Evolutionary conservation across 176 grass and related monocot species (phyloP), one percentile per base, ranked within the genome.

Genomic region (Triticum monococcum): DNA sequence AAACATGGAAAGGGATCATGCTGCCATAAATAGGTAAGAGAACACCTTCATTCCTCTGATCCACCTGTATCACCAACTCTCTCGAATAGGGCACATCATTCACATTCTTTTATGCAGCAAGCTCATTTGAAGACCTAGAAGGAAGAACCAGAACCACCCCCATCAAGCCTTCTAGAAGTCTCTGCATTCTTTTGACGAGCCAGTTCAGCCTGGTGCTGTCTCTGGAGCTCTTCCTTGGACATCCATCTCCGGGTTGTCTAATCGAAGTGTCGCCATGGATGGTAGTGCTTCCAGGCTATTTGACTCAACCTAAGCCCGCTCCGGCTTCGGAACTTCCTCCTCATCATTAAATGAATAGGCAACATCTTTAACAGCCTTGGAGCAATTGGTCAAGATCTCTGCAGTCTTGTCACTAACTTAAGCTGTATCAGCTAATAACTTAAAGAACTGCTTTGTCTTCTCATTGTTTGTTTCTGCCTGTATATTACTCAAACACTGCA

Each of bases 341-440:
- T 71, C 50, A 60, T 93, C 85, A 38, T 90, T 84, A 61, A 92
- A 90, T 65, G 90, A 97, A 80, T 92, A 92, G 24, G 77, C 69
- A 67, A 83, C 83, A 82, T 86, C 85, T 26, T 83, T 88, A 72
- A 85, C 64, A 71, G 85, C 85, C 84, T 97, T 94, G 71, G 41
- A 46, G 71, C 71, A 74, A 74, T 48, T 74, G 12, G 96, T 98
- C 77, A 90, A 88, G 62, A 94, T 85, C 68, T 98, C 96, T 57
- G 45, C 80, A 46, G 80, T 20, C n/a, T 84, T 88, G 85, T 97
- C 90, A 83, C n/a, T 89, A 38, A 94, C 88, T 54, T 89, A 82
- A 87, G 90, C 90, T 24, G 96, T 95, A 86, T 98, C 96, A 73
- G 96, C 93, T 30, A 98, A 78, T 61, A 94, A 79, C 31, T 95